phyloP scores from a whole-genome alignment of 2,329 filamentous ascomycete species.

The Colletotrichum sansevieriae region DNA sequence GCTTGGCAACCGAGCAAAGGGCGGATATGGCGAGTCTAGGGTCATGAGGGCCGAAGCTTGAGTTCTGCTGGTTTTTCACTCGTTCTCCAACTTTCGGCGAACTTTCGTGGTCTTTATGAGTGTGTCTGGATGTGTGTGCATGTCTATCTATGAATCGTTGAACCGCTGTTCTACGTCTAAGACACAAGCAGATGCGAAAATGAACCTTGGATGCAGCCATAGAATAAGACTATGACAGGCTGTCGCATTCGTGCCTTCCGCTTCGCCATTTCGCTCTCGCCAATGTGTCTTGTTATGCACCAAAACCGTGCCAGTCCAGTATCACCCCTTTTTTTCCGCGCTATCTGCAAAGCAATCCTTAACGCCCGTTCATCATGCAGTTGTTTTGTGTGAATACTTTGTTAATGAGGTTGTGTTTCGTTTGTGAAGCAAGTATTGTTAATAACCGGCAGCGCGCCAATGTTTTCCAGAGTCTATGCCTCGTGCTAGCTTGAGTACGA shows the following conservation, averaged over 20 bases:
- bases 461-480: background rate
- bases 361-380: slow-evolving; percentile 41
- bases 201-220: slow-evolving; percentile 4
- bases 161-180: background rate
- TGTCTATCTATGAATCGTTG: slow-evolving; percentile 27
- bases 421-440: slow-evolving; percentile 32
- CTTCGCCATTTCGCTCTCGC: slow-evolving; percentile 25
- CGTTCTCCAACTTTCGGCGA: background rate
- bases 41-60: no score
- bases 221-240: background rate
- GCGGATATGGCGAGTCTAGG: background rate
- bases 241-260: slow-evolving; percentile 24
- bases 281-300: slow-evolving; percentile 28
- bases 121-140: background rate
- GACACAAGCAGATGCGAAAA: slow-evolving; percentile 15
- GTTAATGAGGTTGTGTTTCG: slow-evolving; percentile 30
- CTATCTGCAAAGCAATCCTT: slow-evolving; percentile 38
- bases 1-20: no score
- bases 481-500: background rate
- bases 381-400: slow-evolving; percentile 18
- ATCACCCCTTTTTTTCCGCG: slow-evolving; percentile 19
- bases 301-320: slow-evolving; percentile 25
- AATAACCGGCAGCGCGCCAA: background rate
- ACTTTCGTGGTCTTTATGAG: no score
- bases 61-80: background rate